Base-by-base conservation (phyloP, 1,284 basidiomycete species). In the Bondarzewia mesenterica region DNA sequence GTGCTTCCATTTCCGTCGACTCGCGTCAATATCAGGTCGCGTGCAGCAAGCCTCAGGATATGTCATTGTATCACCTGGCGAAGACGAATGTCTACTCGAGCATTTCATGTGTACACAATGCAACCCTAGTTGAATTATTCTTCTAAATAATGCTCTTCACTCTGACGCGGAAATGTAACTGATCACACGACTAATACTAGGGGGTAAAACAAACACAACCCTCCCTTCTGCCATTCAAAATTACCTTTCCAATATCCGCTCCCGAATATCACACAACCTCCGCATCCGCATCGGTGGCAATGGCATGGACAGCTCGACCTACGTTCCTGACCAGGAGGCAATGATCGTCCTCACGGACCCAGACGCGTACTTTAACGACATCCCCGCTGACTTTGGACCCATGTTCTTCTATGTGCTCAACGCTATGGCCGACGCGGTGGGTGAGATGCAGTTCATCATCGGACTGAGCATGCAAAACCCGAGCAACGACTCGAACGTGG, bases 271-370 rank as follows among this genome's bases (percentile, higher is more conserved):
- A 7, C 14, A 43, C n/a, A 26, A 14, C 3, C 42, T 43, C 4
- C 23, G 42, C 16, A 43, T 43, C 23, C 42, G 42, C 42, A 29
- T 43, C n/a, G 42, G 42, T 7, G 42, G 42, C 22, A 43, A 43
- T 18, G 22, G 25, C 15, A 43, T 43, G 42, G 42, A 43, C 25
- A 27, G 25, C 25, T 43, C 42, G 2, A 43, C 25, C 20, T 43
- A 43, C 26, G 27, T 15, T 10, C 42, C 42, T 15, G 42, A 27
- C 21, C 22, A 43, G 20, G 29, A 14, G 12, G 10, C 10, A 10
- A 43, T 43, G 42, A n/a, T 43, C 25, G 26, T 29, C 25, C 22
- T 43, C 21, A 43, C 42, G 15, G 25, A 26, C 26, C 39, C 39
- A 7, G 7, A 10, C 14, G 22, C 42, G 25, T n/a, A 29, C 42